Conservation (phyloP, 2,329 filamentous ascomycete genomes). For the Trichophyton verrucosum region DNA sequence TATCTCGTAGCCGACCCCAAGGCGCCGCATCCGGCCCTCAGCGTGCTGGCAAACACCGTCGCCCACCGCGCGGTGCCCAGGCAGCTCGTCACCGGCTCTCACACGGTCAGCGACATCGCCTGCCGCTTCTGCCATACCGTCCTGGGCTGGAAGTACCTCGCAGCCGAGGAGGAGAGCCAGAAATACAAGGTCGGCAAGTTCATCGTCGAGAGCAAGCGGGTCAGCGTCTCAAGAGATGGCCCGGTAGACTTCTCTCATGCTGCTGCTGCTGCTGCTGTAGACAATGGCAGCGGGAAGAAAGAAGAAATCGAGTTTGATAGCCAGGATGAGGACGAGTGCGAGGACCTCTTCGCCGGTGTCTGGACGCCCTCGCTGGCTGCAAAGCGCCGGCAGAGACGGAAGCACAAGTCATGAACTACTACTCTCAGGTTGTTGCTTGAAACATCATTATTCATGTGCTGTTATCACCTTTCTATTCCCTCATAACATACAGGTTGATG, state of each 20-base stretch:
- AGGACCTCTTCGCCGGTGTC: conserved; percentile 50
- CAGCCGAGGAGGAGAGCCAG: conserved; percentile 49
- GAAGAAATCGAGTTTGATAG: conserved; percentile 45
- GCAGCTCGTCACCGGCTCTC: conserved; percentile 50
- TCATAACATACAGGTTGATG: neutral
- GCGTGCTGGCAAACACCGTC: conserved; percentile 45
- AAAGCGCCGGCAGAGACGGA: conserved; percentile 15
- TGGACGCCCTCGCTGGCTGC: conserved; percentile 46
- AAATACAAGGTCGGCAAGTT: conserved; percentile 56
- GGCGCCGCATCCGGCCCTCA: neutral
- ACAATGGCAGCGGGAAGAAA: conserved; percentile 5
- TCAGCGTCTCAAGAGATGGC: conserved; percentile 27
- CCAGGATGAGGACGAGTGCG: conserved; percentile 55
- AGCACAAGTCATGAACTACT: neutral
- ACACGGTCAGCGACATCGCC: conserved; percentile 49
- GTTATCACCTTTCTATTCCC: neutral
- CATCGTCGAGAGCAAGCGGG: conserved; percentile 49
- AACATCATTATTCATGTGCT: too few relatives aligned
- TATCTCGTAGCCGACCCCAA: conserved; percentile 44
- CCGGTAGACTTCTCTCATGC: neutral
- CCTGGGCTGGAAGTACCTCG: conserved; percentile 54
- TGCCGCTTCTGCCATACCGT: conserved; percentile 45
- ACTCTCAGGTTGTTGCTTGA: neutral
- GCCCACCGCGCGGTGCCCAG: conserved; percentile 45
- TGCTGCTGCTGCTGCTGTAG: neutral